Percentiles rank a stretch among this genome's conserved stretches.
Evolutionary conservation across 805 yeast genomes (phyloP).

Genomic region (Kuraishia borneana): DNA sequence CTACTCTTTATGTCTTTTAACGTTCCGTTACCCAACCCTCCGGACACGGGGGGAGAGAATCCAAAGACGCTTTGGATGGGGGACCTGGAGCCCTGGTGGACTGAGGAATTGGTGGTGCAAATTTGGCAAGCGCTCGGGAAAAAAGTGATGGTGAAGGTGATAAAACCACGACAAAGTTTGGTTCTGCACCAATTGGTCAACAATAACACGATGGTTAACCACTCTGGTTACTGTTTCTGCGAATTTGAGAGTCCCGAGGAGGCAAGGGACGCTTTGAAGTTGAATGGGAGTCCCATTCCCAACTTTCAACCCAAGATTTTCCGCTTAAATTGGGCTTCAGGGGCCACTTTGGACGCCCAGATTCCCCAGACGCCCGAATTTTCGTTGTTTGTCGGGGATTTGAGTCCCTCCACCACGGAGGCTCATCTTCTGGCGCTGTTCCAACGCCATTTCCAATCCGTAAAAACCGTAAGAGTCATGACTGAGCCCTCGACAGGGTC

Average conservation of each 20-base stretch:
- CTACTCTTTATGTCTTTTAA: slow-evolving; percentile 1
- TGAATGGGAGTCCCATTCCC: slow-evolving; percentile 59
- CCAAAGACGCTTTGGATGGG: slow-evolving; percentile 87
- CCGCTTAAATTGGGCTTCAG: slow-evolving; percentile 76
- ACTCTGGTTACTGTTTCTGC: slow-evolving; percentile 65
- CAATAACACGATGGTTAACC: slow-evolving; percentile 11
- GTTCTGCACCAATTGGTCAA: slow-evolving; percentile 19
- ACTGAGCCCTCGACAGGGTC: slow-evolving; percentile 74
- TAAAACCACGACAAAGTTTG: slow-evolving; percentile 32
- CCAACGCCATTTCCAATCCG: slow-evolving; percentile 53
- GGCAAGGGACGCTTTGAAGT: slow-evolving; percentile 55
- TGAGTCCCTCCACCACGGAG: slow-evolving; percentile 69
- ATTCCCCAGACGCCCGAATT: slow-evolving; percentile 66
- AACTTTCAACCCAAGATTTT: slow-evolving; percentile 48
- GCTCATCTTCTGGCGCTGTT: slow-evolving; percentile 66
- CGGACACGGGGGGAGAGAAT: slow-evolving; percentile 28
- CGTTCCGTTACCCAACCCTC: slow-evolving; percentile 37
- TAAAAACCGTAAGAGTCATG: slow-evolving; percentile 77
- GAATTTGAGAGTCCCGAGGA: slow-evolving; percentile 61
- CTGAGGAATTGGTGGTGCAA: slow-evolving; percentile 45
- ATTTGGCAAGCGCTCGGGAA: slow-evolving; percentile 51
- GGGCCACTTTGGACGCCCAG: slow-evolving; percentile 65
- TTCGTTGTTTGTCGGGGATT: slow-evolving; percentile 75
- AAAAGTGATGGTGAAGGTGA: slow-evolving; percentile 54
- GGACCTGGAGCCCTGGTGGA: slow-evolving; percentile 71